A percentile compares a stretch with the other conserved stretches of the same genome.
These are phyloP conservation scores for Didymella pomorum DNA, from an alignment of 2,329 filamentous ascomycete species.

Conservation along the genomic window DNA sequence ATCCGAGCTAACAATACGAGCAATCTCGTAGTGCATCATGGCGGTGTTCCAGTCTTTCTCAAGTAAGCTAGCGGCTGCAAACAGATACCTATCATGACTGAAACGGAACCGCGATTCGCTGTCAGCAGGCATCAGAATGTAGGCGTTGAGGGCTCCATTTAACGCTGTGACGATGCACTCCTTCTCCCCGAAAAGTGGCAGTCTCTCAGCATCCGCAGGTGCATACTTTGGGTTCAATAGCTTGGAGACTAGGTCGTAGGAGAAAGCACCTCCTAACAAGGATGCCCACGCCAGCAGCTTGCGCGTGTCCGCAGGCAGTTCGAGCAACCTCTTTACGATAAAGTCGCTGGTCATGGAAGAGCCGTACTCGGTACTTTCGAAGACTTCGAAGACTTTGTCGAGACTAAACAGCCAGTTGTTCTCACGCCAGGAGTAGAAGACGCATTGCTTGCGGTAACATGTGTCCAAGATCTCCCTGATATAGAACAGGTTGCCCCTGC, in stretches of 20 bases:
- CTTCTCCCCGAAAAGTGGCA: slow-evolving; percentile 62
- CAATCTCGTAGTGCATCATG: slow-evolving; percentile 88
- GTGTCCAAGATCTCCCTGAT: slow-evolving; percentile 89
- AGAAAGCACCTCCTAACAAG: slow-evolving; percentile 81
- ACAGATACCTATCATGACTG: slow-evolving; percentile 85
- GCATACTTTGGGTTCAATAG: slow-evolving; percentile 75
- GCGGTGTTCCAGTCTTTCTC: slow-evolving; percentile 64
- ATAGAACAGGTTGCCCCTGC: slow-evolving; percentile 87
- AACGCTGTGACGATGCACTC: slow-evolving; percentile 79
- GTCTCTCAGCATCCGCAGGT: slow-evolving; percentile 51
- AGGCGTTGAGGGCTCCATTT: slow-evolving; percentile 81
- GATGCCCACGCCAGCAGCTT: slow-evolving; percentile 87
- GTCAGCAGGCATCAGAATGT: slow-evolving; percentile 81
- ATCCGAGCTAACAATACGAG: slow-evolving; percentile 80
- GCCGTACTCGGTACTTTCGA: slow-evolving; percentile 79
- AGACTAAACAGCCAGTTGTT: slow-evolving; percentile 82
- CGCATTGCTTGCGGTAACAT: slow-evolving; percentile 84
- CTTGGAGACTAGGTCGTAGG: slow-evolving; percentile 79
- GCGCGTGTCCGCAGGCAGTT: slow-evolving; percentile 76
- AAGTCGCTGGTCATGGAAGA: slow-evolving; percentile 84
- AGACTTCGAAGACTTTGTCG: slow-evolving; percentile 85
- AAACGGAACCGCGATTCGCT: slow-evolving; percentile 87
- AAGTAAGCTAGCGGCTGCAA: slow-evolving; percentile 69
- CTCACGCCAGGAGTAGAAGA: slow-evolving; percentile 88
- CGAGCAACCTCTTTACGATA: slow-evolving; percentile 77